Conservation (phyloP, 1,284 basidiomycete genomes). For the Rhodotorula mucilaginosa region DNA sequence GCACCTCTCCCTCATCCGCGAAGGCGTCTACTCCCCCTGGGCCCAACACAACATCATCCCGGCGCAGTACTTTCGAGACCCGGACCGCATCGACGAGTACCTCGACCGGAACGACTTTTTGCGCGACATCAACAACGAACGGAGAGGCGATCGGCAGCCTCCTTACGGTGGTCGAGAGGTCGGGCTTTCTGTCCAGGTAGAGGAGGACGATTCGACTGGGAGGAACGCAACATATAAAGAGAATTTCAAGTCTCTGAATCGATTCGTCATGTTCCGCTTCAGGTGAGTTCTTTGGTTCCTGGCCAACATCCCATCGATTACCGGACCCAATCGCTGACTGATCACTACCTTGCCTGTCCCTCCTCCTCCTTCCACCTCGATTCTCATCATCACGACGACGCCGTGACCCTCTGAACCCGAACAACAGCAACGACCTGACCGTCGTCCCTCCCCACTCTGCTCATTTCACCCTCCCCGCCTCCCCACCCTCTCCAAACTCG, state of each 20-base stretch:
- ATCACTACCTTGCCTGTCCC: conserved; percentile 46
- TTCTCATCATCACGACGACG: too few relatives aligned
- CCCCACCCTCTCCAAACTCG: conserved; percentile 9
- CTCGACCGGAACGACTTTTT: conserved; percentile 68
- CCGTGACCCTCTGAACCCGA: not conserved
- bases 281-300: conserved; percentile 44
- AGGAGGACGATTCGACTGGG: conserved; percentile 8
- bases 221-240: conserved; percentile 63
- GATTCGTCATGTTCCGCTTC: conserved; percentile 52
- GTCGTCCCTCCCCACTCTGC: conserved; percentile 59
- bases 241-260: conserved; percentile 52
- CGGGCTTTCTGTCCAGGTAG: not conserved
- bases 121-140: conserved; percentile 71
- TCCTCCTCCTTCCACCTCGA: conserved; percentile 59
- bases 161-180: not conserved
- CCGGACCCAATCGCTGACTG: too few relatives aligned
- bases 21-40: conserved; percentile 76
- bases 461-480: conserved; percentile 44
- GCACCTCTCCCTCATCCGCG: conserved; percentile 46
- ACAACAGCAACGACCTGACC: conserved; percentile 63
- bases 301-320: too few relatives aligned
- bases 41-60: conserved; percentile 76
- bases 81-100: conserved; percentile 69
- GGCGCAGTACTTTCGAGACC: conserved; percentile 93
- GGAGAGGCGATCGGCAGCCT: conserved; percentile 30